phyloP scores from a whole-genome alignment of 768 basidiomycete species.

The Hirschioporus abietinus region DNA sequence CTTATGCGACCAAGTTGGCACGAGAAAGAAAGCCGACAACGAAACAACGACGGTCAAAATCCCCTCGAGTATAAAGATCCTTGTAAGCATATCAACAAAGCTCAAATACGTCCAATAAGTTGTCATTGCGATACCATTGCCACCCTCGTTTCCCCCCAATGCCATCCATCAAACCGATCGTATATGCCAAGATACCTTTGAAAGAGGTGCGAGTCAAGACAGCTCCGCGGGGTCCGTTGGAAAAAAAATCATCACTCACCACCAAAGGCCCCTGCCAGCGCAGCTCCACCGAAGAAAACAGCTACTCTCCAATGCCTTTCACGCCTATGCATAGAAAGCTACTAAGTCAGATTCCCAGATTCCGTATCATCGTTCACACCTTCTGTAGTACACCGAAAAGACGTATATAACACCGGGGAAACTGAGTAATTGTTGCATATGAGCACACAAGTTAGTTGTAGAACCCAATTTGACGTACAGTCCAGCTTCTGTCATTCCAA shows the following conservation, averaged over 20 bases:
- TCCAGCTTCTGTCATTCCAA: conserved; percentile 57
- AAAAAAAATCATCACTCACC: conserved; percentile 27
- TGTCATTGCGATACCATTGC: conserved; percentile 39
- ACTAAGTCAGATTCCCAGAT: conserved; percentile 3
- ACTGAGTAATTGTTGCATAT: conserved; percentile 3
- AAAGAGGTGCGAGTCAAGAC: conserved; percentile 4
- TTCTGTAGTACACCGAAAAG: conserved; percentile 54
- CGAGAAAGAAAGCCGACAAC: conserved; percentile 43
- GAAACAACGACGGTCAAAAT: conserved; percentile 45
- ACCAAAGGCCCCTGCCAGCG: conserved; percentile 60
- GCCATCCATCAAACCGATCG: conserved; percentile 55
- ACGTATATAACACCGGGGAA: conserved; percentile 53
- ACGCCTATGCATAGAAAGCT: conserved; percentile 28
- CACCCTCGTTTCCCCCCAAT: conserved; percentile 55
- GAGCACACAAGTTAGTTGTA: neutral
- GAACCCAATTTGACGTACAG: conserved; percentile 12
- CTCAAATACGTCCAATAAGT: neutral
- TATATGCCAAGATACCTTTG: conserved; percentile 51
- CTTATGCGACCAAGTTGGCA: conserved; percentile 55
- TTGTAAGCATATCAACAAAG: conserved; percentile 15
- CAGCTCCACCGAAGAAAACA: conserved; percentile 57
- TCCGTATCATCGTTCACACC: conserved; percentile 21
- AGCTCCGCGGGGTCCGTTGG: neutral
- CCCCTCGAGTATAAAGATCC: conserved; percentile 59
- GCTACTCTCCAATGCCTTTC: conserved; percentile 59